A percentile compares a stretch with the other conserved stretches of the same genome.
Conservation (phyloP, 2,329 filamentous ascomycete genomes). For the Cordyceps tenuipes region DNA sequence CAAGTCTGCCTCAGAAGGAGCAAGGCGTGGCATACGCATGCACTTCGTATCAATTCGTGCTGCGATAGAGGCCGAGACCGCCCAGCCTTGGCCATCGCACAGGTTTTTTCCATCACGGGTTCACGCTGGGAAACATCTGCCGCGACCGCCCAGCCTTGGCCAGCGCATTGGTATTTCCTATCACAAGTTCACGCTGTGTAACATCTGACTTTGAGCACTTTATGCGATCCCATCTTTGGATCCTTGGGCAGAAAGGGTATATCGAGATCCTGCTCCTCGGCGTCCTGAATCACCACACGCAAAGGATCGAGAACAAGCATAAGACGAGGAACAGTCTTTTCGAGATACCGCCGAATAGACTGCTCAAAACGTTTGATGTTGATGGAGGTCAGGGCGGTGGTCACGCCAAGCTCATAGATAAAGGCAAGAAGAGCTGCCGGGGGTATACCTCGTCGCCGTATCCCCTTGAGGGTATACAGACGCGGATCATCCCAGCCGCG, state of each 20-base stretch:
- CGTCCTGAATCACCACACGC: conserved; percentile 71
- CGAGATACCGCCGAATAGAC: conserved; percentile 75
- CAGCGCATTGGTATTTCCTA: no score
- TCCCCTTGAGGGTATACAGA: conserved; percentile 76
- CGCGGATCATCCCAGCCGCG: conserved; percentile 87
- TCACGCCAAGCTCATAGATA: conserved; percentile 87
- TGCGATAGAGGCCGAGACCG: no score
- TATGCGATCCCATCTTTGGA: conserved; percentile 54
- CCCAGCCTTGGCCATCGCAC: no score
- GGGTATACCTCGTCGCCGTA: conserved; percentile 77
- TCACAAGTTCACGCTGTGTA: no score
- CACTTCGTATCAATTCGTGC: no score
- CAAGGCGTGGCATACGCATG: no score
- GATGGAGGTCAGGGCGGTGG: conserved; percentile 71
- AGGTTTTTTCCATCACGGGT: no score
- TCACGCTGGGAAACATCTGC: no score
- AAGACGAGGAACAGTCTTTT: conserved; percentile 76
- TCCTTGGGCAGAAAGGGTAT: conserved; percentile 83
- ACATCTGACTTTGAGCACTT: no score
- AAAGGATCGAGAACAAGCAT: conserved; percentile 86
- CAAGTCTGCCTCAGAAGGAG: no score
- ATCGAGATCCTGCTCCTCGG: conserved; percentile 53
- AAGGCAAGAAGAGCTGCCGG: conserved; percentile 84
- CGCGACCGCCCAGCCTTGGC: no score
- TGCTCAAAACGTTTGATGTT: conserved; percentile 75